Evolutionary conservation across 1,284 basidiomycete species (phyloP), one percentile per base, ranked within the genome.

Genomic region (Ganoderma leucocontextum): DNA sequence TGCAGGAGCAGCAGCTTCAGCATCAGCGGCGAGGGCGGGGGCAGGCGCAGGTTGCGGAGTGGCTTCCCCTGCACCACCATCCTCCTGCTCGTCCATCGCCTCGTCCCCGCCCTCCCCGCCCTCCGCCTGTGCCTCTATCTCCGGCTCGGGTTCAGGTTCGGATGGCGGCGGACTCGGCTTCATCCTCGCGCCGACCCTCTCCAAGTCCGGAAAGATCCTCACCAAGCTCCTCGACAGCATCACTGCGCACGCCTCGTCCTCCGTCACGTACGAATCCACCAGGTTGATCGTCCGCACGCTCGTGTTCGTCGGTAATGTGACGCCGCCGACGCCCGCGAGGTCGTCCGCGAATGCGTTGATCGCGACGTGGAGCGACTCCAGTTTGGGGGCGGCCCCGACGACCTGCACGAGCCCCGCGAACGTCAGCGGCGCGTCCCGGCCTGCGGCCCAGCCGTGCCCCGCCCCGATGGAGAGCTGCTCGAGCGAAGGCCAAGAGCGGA

Each of bases 321-420:
- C n/a, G 3, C 47, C 39, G 4, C 4, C 22, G 8, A n/a, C 44
- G 1, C n/a, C 42, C 22, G 22, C 22, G 8, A 62, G n/a, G 47
- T 58, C 53, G 13, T 47, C 41, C 4, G 29, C 39, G 8, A 62
- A 41, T 2, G 59, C 62, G 44, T 71, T 60, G 22, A 71, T 66
- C 5, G 70, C 55, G 33, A 68, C n/a, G 19, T 38, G 39, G 17
- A 71, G 53, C 22, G 44, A 29, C n/a, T 62, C 64, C 9, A 68
- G 59, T 25, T 13, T 44, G 5, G 64, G 70, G 17, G 60, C 63
- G 2, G 47, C 9, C 9, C 39, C 41, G n/a, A 66, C 64, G n/a
- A 68, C 9, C 10, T 58, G 19, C 12, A 53, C 66, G 12, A 71
- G 64, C 29, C 66, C 70, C 15, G 62, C 60, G 47, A 66, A 68